These are phyloP conservation scores for Cladophialophora carrionii DNA, from an alignment of 2,329 filamentous ascomycete species.

Conservation along the genomic window DNA sequence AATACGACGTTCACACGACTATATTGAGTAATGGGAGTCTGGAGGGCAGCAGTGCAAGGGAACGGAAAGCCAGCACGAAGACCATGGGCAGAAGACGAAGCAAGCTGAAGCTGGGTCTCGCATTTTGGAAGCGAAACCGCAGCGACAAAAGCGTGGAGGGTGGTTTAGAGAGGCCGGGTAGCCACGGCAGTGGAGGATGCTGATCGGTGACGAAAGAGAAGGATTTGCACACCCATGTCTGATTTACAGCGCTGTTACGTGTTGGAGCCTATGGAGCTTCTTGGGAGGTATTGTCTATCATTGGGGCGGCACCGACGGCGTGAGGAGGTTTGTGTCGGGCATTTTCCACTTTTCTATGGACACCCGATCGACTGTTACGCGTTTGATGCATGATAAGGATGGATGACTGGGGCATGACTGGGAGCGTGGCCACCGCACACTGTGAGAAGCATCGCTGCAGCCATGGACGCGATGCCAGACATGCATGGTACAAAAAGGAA, in stretches of 20 bases:
- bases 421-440: not conserved
- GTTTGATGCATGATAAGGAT: slow-evolving; percentile 14
- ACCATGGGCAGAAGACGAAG: slow-evolving; percentile 35
- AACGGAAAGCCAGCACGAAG: slow-evolving; percentile 33
- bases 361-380: slow-evolving; percentile 3
- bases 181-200: slow-evolving; percentile 25
- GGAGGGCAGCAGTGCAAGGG: slow-evolving; percentile 21
- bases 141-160: slow-evolving; percentile 28
- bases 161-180: slow-evolving; percentile 22
- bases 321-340: slow-evolving; percentile 4
- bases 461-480: not conserved
- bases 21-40: slow-evolving; percentile 36
- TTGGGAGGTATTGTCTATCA: slow-evolving; percentile 17
- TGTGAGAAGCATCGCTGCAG: not conserved
- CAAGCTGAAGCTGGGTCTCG: slow-evolving; percentile 34
- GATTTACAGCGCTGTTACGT: slow-evolving; percentile 13
- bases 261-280: slow-evolving; percentile 9
- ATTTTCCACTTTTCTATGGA: slow-evolving; percentile 3
- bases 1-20: slow-evolving; percentile 35
- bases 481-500: not conserved
- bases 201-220: slow-evolving; percentile 4
- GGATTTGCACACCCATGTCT: not conserved
- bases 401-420: slow-evolving; percentile 6
- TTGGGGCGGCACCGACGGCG: not conserved
- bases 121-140: slow-evolving; percentile 37